Evolutionary conservation across 345 rosid species (phyloP).

Genomic region (Raphanus raphanistrum): DNA sequence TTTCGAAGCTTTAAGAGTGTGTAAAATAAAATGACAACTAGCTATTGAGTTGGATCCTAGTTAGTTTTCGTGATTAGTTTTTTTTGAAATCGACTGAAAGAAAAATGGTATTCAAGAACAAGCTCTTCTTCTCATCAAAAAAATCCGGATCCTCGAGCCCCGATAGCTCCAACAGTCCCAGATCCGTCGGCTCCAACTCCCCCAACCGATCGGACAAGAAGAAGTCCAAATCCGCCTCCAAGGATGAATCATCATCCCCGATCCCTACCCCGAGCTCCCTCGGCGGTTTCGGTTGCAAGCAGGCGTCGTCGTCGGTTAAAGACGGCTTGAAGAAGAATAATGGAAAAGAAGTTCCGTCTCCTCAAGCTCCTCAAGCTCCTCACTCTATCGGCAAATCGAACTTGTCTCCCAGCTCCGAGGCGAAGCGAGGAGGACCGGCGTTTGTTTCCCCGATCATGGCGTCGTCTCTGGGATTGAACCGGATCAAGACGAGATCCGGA

Average conservation of each 20-base stretch:
- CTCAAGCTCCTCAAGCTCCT: constrained; percentile 27
- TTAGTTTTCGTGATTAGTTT: constrained; percentile 17
- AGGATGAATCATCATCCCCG: constrained; percentile 42
- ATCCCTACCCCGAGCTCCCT: constrained; percentile 24
- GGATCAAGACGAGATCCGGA: constrained; percentile 95
- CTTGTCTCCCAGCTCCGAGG: constrained; percentile 39
- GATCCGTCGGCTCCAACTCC: constrained; percentile 84
- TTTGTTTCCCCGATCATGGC: constrained; percentile 85
- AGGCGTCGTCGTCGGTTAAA: constrained; percentile 59
- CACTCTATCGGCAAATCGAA: constrained; percentile 41
- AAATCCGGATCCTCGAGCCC: constrained; percentile 87
- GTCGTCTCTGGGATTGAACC: constrained; percentile 86
- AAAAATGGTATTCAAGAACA: constrained; percentile 92
- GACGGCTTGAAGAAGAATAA: constrained; percentile 68
- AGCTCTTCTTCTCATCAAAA: constrained; percentile 88
- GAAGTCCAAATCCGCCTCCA: constrained; percentile 66
- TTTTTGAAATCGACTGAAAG: not conserved
- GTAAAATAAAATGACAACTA: not conserved
- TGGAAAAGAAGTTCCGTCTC: constrained; percentile 36
- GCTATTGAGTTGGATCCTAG: constrained; percentile 10
- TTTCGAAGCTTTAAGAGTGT: constrained; percentile 21
- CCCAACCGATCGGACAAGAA: constrained; percentile 89
- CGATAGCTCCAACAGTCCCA: constrained; percentile 85
- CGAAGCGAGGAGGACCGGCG: constrained; percentile 44
- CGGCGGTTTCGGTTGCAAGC: constrained; percentile 42